phyloP scores from a whole-genome alignment of 2,329 filamentous ascomycete genomes.

The Alternaria triticina region DNA sequence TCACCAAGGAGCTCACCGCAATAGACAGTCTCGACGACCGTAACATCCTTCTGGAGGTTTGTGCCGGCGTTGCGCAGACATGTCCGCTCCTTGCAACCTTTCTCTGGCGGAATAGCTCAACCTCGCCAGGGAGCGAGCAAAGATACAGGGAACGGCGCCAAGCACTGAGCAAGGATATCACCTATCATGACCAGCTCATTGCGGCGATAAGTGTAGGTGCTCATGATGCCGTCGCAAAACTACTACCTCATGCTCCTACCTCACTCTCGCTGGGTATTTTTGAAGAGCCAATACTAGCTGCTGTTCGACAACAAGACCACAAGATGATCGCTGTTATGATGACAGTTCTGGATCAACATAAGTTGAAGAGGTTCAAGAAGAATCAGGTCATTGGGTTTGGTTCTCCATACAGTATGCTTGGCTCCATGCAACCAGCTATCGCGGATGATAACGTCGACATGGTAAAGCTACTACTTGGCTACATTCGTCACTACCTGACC shows the following conservation, averaged over 20 bases:
- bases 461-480: not conserved
- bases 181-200: not conserved
- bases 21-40: not conserved
- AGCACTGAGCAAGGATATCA: not conserved
- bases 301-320: not conserved
- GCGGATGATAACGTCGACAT: not conserved
- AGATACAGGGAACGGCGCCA: not conserved
- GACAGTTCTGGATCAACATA: not conserved
- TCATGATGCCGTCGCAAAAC: not conserved
- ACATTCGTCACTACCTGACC: not conserved
- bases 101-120: not conserved
- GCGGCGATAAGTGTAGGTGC: not conserved
- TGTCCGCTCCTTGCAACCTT: not conserved
- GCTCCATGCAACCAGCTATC: not conserved
- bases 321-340: not conserved
- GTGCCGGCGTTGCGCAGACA: not conserved
- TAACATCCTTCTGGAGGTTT: not conserved
- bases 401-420: not conserved
- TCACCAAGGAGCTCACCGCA: not conserved
- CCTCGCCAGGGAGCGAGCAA: not conserved
- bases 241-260: not conserved
- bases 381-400: fast-evolving
- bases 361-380: not conserved
- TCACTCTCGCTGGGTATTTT: not conserved
- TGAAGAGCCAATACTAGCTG: not conserved